Base-by-base conservation (phyloP, 2,329 filamentous ascomycete species). In the Phialophora macrospora region DNA sequence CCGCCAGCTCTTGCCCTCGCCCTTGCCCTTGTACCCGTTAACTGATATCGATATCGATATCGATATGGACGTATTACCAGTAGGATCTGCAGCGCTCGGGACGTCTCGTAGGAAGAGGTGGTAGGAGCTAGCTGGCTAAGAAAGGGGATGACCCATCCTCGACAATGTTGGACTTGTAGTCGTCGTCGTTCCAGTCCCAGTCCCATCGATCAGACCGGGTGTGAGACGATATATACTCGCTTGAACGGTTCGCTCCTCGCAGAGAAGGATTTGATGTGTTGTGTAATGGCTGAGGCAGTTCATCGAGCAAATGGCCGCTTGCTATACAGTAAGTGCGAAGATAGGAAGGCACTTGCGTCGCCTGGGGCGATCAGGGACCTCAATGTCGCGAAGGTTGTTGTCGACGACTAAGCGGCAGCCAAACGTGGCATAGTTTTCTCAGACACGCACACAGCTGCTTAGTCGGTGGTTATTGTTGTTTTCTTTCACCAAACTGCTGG, bases 401-500 rank as follows among this genome's bases (percentile, higher is more conserved):
- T 51, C 22, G 22, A 51, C 48, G 48, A 51, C 48, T 51, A 51
- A 51, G 48, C 48, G 48, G 8, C 32, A 11, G 9, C 48, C 48
- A 14, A 26, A 51, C 48, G 48, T 51, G 48, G 48, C 14, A 51
- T 51, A 26, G 20, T 22, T 14, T 51, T 17, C 3, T 6, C 38
- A 44, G 3, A 34, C 17, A 48, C 11, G 3, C 17, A n/a, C 8
- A 20, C 48, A 26, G 22, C 20, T 26, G 48, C 48, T 51, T 28
- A 26, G 22, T 51, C 48, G 48, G 17, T 22, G 12, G 48, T 22
- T 51, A 7, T 26, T 49, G 46, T 49, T 49, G 46, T 49, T 49
- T 49, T 49, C 46, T 44, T 44, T 44, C 38, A 44, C 38, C 7
- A 17, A 44, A n/a, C 38, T 44, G 38, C 38, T n/a, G 17, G 2